phyloP scores from a whole-genome alignment of 73 alveolate species.

The Diophrys sp. region DNA sequence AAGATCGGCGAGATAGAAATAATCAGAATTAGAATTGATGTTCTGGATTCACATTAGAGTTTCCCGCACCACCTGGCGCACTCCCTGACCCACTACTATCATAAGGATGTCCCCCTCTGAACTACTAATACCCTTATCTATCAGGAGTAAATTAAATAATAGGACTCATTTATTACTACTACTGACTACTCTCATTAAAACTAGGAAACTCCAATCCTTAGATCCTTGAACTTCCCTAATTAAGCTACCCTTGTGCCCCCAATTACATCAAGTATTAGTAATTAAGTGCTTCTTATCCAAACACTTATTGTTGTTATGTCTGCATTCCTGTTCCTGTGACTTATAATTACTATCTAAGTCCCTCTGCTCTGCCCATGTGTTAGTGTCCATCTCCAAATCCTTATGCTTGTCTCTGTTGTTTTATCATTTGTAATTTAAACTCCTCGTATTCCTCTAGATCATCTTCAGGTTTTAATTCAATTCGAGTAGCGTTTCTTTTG shows the following conservation, averaged over 20 bases:
- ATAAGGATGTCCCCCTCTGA: no score
- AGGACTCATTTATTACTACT: neutral
- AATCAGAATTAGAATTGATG: no score
- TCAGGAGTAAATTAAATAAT: neutral
- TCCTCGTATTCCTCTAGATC: conserved; percentile 56
- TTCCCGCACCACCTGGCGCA: no score
- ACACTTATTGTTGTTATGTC: neutral
- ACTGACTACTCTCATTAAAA: neutral
- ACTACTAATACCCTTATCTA: neutral
- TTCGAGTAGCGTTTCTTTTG: conserved; percentile 60
- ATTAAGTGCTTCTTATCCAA: neutral
- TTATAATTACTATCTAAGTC: neutral
- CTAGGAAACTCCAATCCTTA: neutral
- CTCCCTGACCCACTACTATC: no score
- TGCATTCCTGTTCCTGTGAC: no score
- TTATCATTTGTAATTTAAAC: conserved; percentile 18
- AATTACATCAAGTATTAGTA: neutral
- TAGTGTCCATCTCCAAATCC: conserved; percentile 3
- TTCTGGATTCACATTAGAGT: no score
- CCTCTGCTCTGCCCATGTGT: conserved; percentile 13
- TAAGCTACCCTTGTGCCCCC: neutral
- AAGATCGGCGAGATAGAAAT: no score
- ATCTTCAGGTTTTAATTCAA: conserved; percentile 51
- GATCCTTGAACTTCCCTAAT: conserved; percentile 8
- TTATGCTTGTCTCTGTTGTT: conserved; percentile 3